phyloP scores from a whole-genome alignment of 345 rosid genomes.

The Kandelia obovata region DNA sequence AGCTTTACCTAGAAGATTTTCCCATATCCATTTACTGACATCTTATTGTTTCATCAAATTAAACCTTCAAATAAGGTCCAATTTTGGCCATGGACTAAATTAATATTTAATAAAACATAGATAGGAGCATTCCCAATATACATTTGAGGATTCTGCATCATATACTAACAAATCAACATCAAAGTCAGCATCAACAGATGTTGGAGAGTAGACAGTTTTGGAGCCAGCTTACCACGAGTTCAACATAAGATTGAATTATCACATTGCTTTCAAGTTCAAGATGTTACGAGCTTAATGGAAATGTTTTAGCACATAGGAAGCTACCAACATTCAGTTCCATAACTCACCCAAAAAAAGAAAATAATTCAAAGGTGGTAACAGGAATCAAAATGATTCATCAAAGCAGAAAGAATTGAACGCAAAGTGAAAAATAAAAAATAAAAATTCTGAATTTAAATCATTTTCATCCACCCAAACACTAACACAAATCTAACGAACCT shows the following conservation, averaged over 20 bases:
- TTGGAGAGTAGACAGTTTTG: too few species aligned
- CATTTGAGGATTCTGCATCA: too few species aligned
- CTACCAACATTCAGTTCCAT: background rate
- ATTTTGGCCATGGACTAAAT: background rate
- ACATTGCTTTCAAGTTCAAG: background rate
- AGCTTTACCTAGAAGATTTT: too few species aligned
- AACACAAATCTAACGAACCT: conserved; percentile 40
- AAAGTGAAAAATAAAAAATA: background rate
- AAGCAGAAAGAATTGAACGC: background rate
- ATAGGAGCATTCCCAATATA: background rate
- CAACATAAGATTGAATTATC: background rate
- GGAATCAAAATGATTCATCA: background rate
- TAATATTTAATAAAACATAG: background rate
- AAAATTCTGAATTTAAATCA: background rate
- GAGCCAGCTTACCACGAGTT: too few species aligned
- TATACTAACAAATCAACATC: too few species aligned
- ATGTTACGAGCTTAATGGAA: background rate
- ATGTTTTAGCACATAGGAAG: background rate
- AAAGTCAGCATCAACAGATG: too few species aligned
- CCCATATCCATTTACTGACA: too few species aligned
- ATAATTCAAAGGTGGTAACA: background rate
- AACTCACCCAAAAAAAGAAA: background rate
- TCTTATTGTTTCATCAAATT: background rate
- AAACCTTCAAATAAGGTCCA: background rate
- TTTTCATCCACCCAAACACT: background rate